phyloP scores from a whole-genome alignment of 2,329 filamentous ascomycete genomes.

The Exophiala viscosa region DNA sequence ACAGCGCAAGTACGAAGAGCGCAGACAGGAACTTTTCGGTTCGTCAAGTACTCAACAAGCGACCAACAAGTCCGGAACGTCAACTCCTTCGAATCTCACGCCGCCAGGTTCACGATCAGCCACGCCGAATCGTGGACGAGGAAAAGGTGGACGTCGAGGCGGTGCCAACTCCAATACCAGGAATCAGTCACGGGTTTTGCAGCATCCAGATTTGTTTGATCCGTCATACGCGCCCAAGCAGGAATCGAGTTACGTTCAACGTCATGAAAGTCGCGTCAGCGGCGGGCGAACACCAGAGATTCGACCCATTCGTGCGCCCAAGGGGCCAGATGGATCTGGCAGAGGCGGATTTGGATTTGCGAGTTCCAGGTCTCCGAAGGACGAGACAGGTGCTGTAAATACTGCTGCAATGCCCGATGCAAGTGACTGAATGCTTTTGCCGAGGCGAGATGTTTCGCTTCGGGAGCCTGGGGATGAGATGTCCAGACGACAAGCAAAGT shows the following conservation, averaged over 20 bases:
- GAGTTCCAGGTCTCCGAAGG: background rate
- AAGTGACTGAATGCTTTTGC: background rate
- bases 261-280: conserved; percentile 35
- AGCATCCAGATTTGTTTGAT: conserved; percentile 68
- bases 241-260: conserved; percentile 48
- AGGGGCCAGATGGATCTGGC: conserved; percentile 72
- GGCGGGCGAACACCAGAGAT: conserved; percentile 20
- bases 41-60: conserved; percentile 38
- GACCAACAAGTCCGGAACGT: conserved; percentile 48
- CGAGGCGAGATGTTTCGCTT: too few relatives aligned
- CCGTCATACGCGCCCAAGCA: conserved; percentile 67
- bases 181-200: conserved; percentile 29
- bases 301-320: conserved; percentile 66
- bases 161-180: conserved; percentile 6
- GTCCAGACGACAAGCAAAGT: too few relatives aligned
- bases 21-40: conserved; percentile 81
- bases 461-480: too few relatives aligned
- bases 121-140: conserved; percentile 39
- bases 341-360: conserved; percentile 74
- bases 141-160: conserved; percentile 17
- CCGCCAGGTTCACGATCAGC: conserved; percentile 48
- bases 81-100: conserved; percentile 60
- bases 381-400: background rate
- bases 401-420: background rate
- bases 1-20: conserved; percentile 84